Evolutionary conservation across 345 rosid species (phyloP).

Genomic region (Dimocarpus longan): DNA sequence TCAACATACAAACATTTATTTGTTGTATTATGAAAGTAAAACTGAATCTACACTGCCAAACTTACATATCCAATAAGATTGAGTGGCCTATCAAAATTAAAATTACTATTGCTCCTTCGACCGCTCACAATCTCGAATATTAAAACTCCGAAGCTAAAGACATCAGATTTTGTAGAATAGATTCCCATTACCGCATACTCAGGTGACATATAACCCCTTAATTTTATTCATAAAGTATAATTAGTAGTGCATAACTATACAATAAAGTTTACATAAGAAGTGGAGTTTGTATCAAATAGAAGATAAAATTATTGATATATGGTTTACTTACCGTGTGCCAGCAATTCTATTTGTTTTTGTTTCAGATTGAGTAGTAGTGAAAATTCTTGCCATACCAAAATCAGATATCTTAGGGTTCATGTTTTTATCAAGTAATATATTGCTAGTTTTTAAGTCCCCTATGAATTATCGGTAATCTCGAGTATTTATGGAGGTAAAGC

Average conservation of each 20-base stretch:
- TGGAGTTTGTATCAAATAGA: background rate
- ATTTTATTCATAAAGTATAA: background rate
- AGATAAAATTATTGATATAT: background rate
- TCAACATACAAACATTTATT: background rate
- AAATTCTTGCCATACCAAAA: constrained; percentile 29
- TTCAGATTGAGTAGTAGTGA: constrained; percentile 2
- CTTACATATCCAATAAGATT: constrained; percentile 28
- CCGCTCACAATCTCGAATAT: constrained; percentile 23
- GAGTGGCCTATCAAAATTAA: background rate
- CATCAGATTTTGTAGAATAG: constrained; percentile 31
- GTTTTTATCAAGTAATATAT: constrained; percentile 21
- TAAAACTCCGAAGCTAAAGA: constrained; percentile 28
- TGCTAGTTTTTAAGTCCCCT: constrained; percentile 28
- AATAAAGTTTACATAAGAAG: background rate
- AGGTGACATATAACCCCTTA: constrained; percentile 25
- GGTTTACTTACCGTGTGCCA: constrained; percentile 12
- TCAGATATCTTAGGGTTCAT: constrained; percentile 26
- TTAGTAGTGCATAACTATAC: background rate
- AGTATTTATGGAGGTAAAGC: background rate
- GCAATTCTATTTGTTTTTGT: background rate
- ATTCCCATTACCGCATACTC: constrained; percentile 22
- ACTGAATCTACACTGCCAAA: background rate
- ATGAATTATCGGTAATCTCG: background rate
- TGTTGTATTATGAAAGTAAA: background rate
- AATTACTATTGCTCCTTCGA: constrained; percentile 6